Conservation (phyloP, 2,329 filamentous ascomycete species). For the Calonectria henricotiae region DNA sequence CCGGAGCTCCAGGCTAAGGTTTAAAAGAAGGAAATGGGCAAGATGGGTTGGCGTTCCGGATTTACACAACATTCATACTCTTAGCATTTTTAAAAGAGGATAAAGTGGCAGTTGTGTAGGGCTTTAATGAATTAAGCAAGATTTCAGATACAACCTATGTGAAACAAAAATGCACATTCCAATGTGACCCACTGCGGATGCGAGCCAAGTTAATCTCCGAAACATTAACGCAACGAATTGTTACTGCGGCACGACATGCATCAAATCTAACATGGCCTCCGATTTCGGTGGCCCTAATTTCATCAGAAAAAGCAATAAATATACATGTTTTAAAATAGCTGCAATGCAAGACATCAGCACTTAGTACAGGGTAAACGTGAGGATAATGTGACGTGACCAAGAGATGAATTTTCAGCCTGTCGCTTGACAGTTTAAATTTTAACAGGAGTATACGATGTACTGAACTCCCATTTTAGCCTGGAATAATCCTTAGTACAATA, state of each 20-base stretch:
- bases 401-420: no score
- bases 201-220: not conserved
- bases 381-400: not conserved
- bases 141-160: slow-evolving; percentile 15
- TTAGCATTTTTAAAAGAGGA: not conserved
- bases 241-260: no score
- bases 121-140: slow-evolving; percentile 8
- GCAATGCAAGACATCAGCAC: not conserved
- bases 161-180: slow-evolving; percentile 24
- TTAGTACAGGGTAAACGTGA: not conserved
- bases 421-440: no score
- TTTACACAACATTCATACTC: slow-evolving; percentile 28
- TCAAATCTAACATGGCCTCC: not conserved
- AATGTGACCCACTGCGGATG: not conserved
- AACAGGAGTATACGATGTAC: no score
- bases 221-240: not conserved
- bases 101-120: slow-evolving; percentile 1
- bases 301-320: not conserved
- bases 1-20: slow-evolving; percentile 50
- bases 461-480: no score
- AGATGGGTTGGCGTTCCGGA: slow-evolving; percentile 44
- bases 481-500: no score
- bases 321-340: not conserved
- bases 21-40: slow-evolving; percentile 36
- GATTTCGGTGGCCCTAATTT: not conserved